Percentiles rank a stretch among this genome's conserved stretches.
Conservation (phyloP, 306 rosid species). For the Fragaria ananassa region DNA sequence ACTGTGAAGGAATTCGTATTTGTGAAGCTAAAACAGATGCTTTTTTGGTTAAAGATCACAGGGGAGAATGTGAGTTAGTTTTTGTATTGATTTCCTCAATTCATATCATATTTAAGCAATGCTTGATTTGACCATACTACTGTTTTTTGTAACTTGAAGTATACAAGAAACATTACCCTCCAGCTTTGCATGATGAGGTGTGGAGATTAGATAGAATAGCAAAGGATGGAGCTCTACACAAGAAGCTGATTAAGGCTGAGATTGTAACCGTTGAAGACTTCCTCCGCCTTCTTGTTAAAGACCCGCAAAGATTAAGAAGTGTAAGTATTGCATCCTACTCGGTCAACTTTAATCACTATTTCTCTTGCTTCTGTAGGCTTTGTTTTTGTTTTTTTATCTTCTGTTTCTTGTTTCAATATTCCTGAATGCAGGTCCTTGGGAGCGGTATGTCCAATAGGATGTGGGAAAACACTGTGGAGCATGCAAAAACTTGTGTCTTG, state of each 20-base stretch:
- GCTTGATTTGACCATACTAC: slow-evolving; percentile 9
- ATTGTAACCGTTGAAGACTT: slow-evolving; percentile 73
- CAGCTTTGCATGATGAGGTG: slow-evolving; percentile 78
- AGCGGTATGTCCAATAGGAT: slow-evolving; percentile 90
- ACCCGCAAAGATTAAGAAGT: slow-evolving; percentile 71
- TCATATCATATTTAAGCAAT: background rate
- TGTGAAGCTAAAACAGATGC: slow-evolving; percentile 85
- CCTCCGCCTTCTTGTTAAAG: slow-evolving; percentile 65
- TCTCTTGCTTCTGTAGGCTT: slow-evolving; percentile 4
- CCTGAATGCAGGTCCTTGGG: slow-evolving; percentile 59
- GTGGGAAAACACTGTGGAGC: slow-evolving; percentile 94
- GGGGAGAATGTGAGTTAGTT: slow-evolving; percentile 84
- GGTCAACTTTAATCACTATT: background rate
- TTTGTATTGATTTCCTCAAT: background rate
- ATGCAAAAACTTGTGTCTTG: slow-evolving; percentile 85
- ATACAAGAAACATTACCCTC: slow-evolving; percentile 90
- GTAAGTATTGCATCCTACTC: slow-evolving; percentile 41
- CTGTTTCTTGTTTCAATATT: slow-evolving; percentile 3
- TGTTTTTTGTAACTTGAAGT: slow-evolving; percentile 43
- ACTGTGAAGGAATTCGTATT: slow-evolving; percentile 53
- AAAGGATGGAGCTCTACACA: slow-evolving; percentile 87
- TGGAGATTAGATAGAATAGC: slow-evolving; percentile 90
- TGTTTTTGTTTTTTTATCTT: background rate
- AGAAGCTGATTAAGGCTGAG: slow-evolving; percentile 53
- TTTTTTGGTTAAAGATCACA: slow-evolving; percentile 81